Percentiles rank a stretch among this genome's conserved stretches.
These are phyloP conservation scores for Aureobasidium zeae DNA, from an alignment of 2,329 filamentous ascomycete species.

Conservation along the genomic window DNA sequence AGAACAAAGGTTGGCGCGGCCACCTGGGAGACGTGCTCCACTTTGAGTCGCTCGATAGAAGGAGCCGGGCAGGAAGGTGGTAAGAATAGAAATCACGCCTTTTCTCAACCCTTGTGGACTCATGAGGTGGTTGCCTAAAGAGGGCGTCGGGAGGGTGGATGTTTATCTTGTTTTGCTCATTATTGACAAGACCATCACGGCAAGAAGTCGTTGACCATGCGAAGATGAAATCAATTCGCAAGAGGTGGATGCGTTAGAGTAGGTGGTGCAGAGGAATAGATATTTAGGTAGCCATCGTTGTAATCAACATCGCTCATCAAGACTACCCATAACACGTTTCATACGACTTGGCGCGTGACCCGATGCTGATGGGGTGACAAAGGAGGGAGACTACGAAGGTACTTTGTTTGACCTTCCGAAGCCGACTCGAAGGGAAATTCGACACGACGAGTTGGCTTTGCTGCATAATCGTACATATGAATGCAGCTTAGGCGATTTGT, in stretches of 20 bases:
- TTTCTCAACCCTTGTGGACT: no score
- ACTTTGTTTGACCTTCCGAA: not conserved
- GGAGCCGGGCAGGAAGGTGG: not conserved
- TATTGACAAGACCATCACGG: no score
- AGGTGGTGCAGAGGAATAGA: not conserved
- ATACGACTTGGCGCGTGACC: constrained; percentile 1
- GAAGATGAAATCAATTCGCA: not conserved
- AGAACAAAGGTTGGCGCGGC: constrained; percentile 18
- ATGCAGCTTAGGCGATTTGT: constrained; percentile 2
- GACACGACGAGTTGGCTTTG: constrained; percentile 2
- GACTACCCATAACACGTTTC: not conserved
- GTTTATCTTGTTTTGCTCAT: no score
- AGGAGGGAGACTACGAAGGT: constrained; percentile 5
- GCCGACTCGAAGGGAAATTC: constrained; percentile 11
- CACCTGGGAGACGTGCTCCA: not conserved
- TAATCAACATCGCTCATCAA: not conserved
- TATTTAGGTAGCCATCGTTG: not conserved
- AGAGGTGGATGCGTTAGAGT: constrained; percentile 1
- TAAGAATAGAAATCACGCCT: no score
- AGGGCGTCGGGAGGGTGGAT: no score
- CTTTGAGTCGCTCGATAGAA: not conserved
- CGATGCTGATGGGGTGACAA: not conserved
- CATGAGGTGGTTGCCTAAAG: no score
- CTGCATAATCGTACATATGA: constrained; percentile 12
- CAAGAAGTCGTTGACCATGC: no score